Percentiles rank a stretch among this genome's conserved stretches.
Conservation (phyloP, 768 basidiomycete species). For the Termitomyces sp. region DNA sequence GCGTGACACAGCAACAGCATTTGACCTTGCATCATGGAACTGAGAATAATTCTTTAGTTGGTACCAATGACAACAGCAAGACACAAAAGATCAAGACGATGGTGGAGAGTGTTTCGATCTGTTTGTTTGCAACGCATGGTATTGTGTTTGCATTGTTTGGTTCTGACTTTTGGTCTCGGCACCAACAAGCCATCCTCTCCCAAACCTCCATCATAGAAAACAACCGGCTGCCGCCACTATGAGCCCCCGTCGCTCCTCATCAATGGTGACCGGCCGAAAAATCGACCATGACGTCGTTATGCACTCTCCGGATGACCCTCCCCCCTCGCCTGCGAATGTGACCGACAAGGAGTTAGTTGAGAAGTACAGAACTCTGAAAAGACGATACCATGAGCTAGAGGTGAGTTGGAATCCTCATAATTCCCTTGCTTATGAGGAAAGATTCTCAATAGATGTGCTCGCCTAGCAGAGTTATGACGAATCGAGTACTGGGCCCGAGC, state of each 20-base stretch:
- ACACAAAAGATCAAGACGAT: not conserved
- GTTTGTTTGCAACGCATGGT: slow-evolving; percentile 35
- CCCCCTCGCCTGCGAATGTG: slow-evolving; percentile 26
- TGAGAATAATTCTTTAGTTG: not conserved
- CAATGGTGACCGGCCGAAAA: slow-evolving; percentile 29
- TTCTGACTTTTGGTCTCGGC: slow-evolving; percentile 26
- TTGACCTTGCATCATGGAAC: not conserved
- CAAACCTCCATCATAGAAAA: slow-evolving; percentile 20
- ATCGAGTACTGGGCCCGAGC: slow-evolving; percentile 46
- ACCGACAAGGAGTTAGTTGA: slow-evolving; percentile 45
- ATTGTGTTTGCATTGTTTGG: slow-evolving; percentile 36
- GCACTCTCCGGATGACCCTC: slow-evolving; percentile 39
- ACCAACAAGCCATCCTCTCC: slow-evolving; percentile 19
- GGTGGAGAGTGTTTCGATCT: not conserved
- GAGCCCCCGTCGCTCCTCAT: slow-evolving; percentile 20
- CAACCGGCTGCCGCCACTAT: slow-evolving; percentile 11
- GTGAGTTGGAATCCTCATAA: slow-evolving; percentile 34
- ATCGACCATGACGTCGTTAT: slow-evolving; percentile 47
- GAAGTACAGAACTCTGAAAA: slow-evolving; percentile 62
- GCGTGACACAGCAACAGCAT: not conserved
- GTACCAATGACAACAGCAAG: not conserved
- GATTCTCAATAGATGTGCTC: slow-evolving; percentile 18
- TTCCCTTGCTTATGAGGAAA: slow-evolving; percentile 18
- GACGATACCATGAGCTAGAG: slow-evolving; percentile 63
- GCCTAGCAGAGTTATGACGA: slow-evolving; percentile 54